Evolutionary conservation across 192 early-diverging fungal species (phyloP).

Genomic region (Coemansia sp.): DNA sequence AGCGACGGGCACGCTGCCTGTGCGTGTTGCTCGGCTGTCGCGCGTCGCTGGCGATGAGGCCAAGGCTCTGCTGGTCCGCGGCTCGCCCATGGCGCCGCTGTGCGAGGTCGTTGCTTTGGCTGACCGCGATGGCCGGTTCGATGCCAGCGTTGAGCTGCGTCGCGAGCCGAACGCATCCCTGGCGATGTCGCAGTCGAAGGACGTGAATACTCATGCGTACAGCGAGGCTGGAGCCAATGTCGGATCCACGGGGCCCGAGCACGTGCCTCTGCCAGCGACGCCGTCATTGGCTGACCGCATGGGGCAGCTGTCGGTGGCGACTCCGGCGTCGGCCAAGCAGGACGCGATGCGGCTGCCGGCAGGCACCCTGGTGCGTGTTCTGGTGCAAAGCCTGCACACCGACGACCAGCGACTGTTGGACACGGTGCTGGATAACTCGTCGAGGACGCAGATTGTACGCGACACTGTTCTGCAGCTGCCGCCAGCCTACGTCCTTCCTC

Average conservation of each 20-base stretch:
- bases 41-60: conserved; percentile 36
- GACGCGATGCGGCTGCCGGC: conserved; percentile 13
- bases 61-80: conserved; percentile 41
- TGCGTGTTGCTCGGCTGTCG: conserved; percentile 46
- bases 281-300: conserved; percentile 51
- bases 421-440: conserved; percentile 36
- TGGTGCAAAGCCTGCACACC: conserved; percentile 54
- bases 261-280: conserved; percentile 6
- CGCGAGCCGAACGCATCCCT: conserved; percentile 19
- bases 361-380: conserved; percentile 50
- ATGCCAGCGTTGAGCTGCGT: conserved; percentile 13
- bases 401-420: conserved; percentile 37
- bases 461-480: conserved; percentile 45
- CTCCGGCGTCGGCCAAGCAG: not conserved
- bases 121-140: conserved; percentile 33
- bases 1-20: not conserved
- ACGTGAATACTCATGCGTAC: conserved; percentile 16
- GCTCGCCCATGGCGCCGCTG: conserved; percentile 30
- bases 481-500: conserved; percentile 36
- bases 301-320: conserved; percentile 33
- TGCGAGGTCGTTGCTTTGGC: conserved; percentile 47
- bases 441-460: conserved; percentile 38
- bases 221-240: conserved; percentile 23
- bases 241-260: conserved; percentile 2
- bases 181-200: not conserved